A percentile compares a stretch with the other conserved stretches of the same genome.
Evolutionary conservation across 2,329 filamentous ascomycete genomes (phyloP).

Genomic region (Fusarium sp.): DNA sequence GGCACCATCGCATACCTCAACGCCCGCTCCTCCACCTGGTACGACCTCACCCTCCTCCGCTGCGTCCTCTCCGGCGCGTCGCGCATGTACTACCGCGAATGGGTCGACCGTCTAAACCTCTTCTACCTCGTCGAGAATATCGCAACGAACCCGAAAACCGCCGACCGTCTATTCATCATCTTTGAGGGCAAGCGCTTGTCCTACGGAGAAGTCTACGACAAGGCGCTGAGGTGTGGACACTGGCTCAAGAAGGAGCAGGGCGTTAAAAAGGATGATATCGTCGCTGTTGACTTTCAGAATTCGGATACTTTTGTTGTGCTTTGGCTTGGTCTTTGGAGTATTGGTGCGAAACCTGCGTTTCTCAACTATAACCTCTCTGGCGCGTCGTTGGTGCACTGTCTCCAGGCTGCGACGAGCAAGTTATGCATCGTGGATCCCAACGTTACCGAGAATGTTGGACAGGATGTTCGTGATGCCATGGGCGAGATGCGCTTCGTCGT

Average conservation of each 20-base stretch:
- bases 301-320: constrained; percentile 82
- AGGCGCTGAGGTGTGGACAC: constrained; percentile 76
- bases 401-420: constrained; percentile 74
- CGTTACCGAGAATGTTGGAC: constrained; percentile 66
- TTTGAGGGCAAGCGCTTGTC: constrained; percentile 78
- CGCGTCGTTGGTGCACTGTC: constrained; percentile 78
- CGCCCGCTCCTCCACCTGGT: constrained; percentile 73
- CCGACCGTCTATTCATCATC: constrained; percentile 70
- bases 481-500: constrained; percentile 68
- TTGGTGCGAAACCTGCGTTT: constrained; percentile 85
- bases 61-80: constrained; percentile 61
- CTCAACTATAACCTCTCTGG: constrained; percentile 88
- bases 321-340: constrained; percentile 82
- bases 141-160: constrained; percentile 64
- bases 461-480: constrained; percentile 66
- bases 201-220: constrained; percentile 80
- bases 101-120: constrained; percentile 71
- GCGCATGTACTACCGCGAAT: constrained; percentile 60
- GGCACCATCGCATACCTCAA: constrained; percentile 83
- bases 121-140: constrained; percentile 81
- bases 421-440: constrained; percentile 77
- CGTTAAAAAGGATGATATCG: constrained; percentile 78
- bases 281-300: constrained; percentile 86
- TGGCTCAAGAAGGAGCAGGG: constrained; percentile 76
- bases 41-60: constrained; percentile 73